Evolutionary conservation across 2,329 filamentous ascomycete genomes (phyloP), one percentile per base, ranked within the genome.

Genomic region (Ophiostoma perfectum): DNA sequence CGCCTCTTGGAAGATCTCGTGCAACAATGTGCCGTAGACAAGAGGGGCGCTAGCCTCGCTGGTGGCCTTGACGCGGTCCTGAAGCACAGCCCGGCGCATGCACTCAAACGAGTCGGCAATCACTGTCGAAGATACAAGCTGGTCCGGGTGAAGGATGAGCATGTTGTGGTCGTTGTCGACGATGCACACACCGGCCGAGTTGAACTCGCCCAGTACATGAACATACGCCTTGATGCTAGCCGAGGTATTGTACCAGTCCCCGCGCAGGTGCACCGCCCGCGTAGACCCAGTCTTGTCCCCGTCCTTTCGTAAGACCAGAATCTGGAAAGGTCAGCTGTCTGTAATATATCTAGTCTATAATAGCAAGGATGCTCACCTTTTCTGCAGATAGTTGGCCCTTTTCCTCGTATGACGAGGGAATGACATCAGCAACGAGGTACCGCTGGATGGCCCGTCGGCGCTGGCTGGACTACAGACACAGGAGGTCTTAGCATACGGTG

Each of bases 21-120:
- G 95, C 14, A 99, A 84, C 69, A 99, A 89, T 49, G 91, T 95
- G 64, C 95, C 95, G 75, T 98, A 98, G 0, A 98, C 88, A 73
- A 97, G 88, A 0, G 93, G 87, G 45, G 90, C 86, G 62, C 88
- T 91, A 2, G 91, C 84, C 72, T 92, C 90, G 74, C 89, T 90
- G 0, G 93, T 94, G 8, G 92, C 92, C 78, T 98, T 98, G 74
- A 99, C 90, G 44, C 95, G 89, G 77, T 99, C 94, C 77, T 98
- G 93, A 39, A 99, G 84, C 1, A 98, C 94, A 42, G 95, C 93
- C 72, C 94, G 90, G 18, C 95, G 90, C 76, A 91, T 89, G 76
- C 95, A 99, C 38, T 88, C 89, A 76, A 98, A 97, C 0, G 95
- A 97, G 78, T 99, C 95, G n/a, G 93, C 93, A 60, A 99, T 90